These are phyloP conservation scores for Lunularia cruciata DNA, from an alignment of 225 moss, liverwort and hornwort genomes.

Conservation along the genomic window DNA sequence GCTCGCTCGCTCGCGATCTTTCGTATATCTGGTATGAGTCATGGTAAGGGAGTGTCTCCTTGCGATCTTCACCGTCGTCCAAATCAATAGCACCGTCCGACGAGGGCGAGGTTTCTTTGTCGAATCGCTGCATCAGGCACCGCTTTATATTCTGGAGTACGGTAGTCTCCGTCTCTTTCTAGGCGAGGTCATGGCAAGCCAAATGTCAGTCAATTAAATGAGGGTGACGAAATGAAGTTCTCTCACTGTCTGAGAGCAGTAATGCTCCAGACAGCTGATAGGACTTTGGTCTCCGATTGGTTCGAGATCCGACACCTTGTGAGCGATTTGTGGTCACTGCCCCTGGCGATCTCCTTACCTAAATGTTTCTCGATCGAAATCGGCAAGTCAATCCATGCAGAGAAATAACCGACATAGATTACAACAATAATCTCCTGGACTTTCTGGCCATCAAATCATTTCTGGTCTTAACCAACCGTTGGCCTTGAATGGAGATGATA, in stretches of 20 bases:
- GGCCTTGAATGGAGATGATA: slow-evolving; percentile 1
- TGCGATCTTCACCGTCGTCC: no score
- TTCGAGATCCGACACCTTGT: neutral
- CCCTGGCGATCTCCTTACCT: neutral
- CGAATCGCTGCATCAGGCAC: no score
- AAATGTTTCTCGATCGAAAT: neutral
- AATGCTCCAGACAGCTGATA: neutral
- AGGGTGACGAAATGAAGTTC: no score
- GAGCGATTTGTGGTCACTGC: neutral
- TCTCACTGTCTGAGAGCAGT: neutral
- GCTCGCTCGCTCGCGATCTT: no score
- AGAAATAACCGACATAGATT: neutral
- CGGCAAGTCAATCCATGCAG: neutral
- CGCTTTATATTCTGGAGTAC: no score
- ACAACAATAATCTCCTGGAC: neutral
- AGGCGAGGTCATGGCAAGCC: no score
- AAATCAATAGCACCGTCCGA: no score
- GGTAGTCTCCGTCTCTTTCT: no score
- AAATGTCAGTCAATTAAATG: no score
- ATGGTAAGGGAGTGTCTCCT: no score
- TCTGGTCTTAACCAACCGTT: neutral
- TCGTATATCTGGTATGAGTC: no score
- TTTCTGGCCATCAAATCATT: neutral
- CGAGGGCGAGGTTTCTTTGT: no score
- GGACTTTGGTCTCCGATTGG: neutral